Evolutionary conservation across 352 stramenopile genomes (phyloP).

Genomic region (Hyaloperonospora arabidopsidis): DNA sequence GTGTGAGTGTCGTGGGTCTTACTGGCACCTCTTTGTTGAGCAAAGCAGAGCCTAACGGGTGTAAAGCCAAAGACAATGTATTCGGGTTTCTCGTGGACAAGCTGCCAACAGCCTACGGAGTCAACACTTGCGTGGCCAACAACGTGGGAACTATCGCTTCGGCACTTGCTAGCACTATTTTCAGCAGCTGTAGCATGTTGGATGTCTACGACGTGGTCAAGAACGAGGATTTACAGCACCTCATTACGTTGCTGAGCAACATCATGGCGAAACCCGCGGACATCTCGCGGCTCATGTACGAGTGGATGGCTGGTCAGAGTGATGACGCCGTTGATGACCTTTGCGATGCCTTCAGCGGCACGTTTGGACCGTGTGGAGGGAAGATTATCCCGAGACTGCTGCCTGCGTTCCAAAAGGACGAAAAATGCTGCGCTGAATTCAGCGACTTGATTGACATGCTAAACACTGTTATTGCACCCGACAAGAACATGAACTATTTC

Average conservation of each 20-base stretch:
- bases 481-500: slow-evolving; percentile 33
- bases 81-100: slow-evolving; percentile 28
- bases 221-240: slow-evolving; percentile 23
- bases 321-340: slow-evolving; percentile 33
- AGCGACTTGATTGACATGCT: slow-evolving; percentile 47
- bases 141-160: slow-evolving; percentile 28
- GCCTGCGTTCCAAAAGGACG: slow-evolving; percentile 28
- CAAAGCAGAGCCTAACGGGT: slow-evolving; percentile 19
- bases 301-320: slow-evolving; percentile 34
- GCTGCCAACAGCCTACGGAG: slow-evolving; percentile 30
- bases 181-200: slow-evolving; percentile 31
- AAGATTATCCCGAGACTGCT: slow-evolving; percentile 34
- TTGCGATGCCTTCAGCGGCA: slow-evolving; percentile 33
- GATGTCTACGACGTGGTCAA: slow-evolving; percentile 32
- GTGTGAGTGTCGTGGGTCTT: slow-evolving; percentile 13
- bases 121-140: slow-evolving; percentile 49
- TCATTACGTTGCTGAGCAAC: slow-evolving; percentile 24
- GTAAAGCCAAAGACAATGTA: slow-evolving; percentile 17
- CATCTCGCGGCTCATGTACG: slow-evolving; percentile 37
- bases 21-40: slow-evolving; percentile 2
- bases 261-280: slow-evolving; percentile 31
- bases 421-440: slow-evolving; percentile 39
- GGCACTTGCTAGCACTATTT: slow-evolving; percentile 25
- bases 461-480: slow-evolving; percentile 35
- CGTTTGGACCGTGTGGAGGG: slow-evolving; percentile 33